Evolutionary conservation across 441 rosid species (phyloP).

Genomic region (Adansonia grandidieri): DNA sequence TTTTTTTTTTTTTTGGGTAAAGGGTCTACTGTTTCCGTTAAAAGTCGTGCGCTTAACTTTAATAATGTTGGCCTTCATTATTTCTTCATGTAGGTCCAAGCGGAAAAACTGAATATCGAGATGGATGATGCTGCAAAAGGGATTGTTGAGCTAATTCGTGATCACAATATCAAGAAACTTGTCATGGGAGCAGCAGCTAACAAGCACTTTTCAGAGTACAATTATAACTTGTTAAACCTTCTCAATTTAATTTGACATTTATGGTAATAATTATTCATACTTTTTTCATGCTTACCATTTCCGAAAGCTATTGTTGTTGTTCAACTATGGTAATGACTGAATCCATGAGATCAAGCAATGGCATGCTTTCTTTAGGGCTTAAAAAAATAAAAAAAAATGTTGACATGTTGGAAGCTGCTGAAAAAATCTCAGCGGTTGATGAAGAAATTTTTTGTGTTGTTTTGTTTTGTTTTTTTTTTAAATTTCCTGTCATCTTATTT

Average conservation of each 20-base stretch:
- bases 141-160: slow-evolving; percentile 56
- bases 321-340: background rate
- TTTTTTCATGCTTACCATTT: background rate
- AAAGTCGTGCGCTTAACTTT: background rate
- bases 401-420: slow-evolving; percentile 2
- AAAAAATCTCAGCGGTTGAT: background rate
- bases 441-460: background rate
- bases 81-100: slow-evolving; percentile 48
- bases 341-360: background rate
- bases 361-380: background rate
- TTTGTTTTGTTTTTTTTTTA: too few species aligned
- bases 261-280: background rate
- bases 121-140: slow-evolving; percentile 57
- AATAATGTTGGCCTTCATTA: background rate
- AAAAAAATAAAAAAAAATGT: background rate
- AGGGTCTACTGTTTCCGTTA: too few species aligned
- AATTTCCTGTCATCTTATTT: background rate
- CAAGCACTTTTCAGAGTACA: slow-evolving; percentile 57
- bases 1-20: background rate
- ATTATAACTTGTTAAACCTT: slow-evolving; percentile 15
- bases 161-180: slow-evolving; percentile 58
- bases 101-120: slow-evolving; percentile 44
- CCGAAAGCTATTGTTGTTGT: background rate
- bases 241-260: background rate
- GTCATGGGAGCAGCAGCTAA: slow-evolving; percentile 79